Percentiles rank a stretch among this genome's conserved stretches.
Evolutionary conservation across 1,139 yeast genomes (phyloP).

Genomic region (Pichia sp.): DNA sequence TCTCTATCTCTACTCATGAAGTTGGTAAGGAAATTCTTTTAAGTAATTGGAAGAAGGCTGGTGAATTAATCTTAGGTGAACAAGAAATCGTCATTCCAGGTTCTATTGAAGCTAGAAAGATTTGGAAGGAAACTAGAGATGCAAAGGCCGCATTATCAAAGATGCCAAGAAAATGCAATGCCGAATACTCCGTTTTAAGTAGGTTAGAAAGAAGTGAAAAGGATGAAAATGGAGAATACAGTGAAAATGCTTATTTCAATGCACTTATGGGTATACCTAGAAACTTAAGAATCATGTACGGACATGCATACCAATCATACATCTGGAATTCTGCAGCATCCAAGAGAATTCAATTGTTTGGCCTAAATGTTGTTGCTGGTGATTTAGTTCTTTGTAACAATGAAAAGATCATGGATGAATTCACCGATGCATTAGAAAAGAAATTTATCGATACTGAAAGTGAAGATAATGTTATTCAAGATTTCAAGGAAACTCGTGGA

Average conservation of each 20-base stretch:
- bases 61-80: constrained; percentile 73
- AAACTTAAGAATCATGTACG: constrained; percentile 90
- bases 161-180: constrained; percentile 88
- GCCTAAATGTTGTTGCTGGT: constrained; percentile 71
- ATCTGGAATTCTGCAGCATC: constrained; percentile 92
- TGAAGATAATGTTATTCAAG: constrained; percentile 61
- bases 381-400: constrained; percentile 62
- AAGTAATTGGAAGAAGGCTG: constrained; percentile 80
- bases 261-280: constrained; percentile 93
- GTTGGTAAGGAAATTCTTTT: constrained; percentile 73
- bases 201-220: constrained; percentile 48
- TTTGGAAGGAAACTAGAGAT: constrained; percentile 77
- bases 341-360: constrained; percentile 69
- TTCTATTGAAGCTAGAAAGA: constrained; percentile 74
- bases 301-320: constrained; percentile 95
- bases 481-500: constrained; percentile 52
- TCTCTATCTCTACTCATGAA: constrained; percentile 85
- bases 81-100: constrained; percentile 84
- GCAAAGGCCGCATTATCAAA: constrained; percentile 60
- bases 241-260: constrained; percentile 55
- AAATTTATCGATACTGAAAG: constrained; percentile 17
- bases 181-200: constrained; percentile 73
- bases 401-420: constrained; percentile 21
- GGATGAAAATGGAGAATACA: constrained; percentile 45
- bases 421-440: constrained; percentile 20